phyloP scores from a whole-genome alignment of 1,139 yeast genomes.

The Suhomyces taliae region DNA sequence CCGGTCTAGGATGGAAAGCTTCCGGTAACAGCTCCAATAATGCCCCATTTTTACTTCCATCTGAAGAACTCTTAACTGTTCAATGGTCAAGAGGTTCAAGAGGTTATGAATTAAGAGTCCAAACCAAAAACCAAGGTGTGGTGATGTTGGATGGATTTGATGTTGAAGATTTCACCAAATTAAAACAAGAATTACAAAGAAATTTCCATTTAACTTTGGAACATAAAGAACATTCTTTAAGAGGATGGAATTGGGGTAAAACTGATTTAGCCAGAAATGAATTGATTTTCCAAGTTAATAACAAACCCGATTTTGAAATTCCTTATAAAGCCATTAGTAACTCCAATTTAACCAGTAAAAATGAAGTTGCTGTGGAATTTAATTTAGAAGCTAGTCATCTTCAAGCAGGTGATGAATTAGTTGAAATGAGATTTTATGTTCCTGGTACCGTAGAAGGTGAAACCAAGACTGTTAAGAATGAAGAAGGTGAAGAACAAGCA shows the following conservation, averaged over 20 bases:
- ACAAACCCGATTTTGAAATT: conserved; percentile 87
- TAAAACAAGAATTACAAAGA: conserved; percentile 82
- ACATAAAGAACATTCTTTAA: conserved; percentile 81
- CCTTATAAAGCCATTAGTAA: conserved; percentile 81
- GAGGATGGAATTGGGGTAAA: conserved; percentile 99
- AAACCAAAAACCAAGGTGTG: conserved; percentile 85
- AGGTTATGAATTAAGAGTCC: conserved; percentile 86
- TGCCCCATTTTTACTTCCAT: conserved; percentile 81
- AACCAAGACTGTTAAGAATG: conserved; percentile 36
- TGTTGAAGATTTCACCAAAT: conserved; percentile 70
- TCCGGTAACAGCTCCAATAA: conserved; percentile 42
- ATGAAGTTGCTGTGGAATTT: conserved; percentile 90
- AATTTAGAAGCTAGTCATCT: conserved; percentile 59
- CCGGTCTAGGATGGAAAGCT: conserved; percentile 97
- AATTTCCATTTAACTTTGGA: conserved; percentile 74
- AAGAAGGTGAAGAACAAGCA: conserved; percentile 29
- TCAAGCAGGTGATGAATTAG: conserved; percentile 90
- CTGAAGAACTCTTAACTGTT: conserved; percentile 76
- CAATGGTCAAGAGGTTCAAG: conserved; percentile 94
- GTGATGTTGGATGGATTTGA: conserved; percentile 91
- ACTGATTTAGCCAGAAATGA: conserved; percentile 92
- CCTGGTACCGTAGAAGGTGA: conserved; percentile 72
- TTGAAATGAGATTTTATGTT: conserved; percentile 87
- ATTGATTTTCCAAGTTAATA: conserved; percentile 79
- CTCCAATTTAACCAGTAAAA: conserved; percentile 88